Percentiles rank a stretch among this genome's conserved stretches.
These are phyloP conservation scores for Dothistroma pini DNA, from an alignment of 2,329 filamentous ascomycete species.

Conservation along the genomic window DNA sequence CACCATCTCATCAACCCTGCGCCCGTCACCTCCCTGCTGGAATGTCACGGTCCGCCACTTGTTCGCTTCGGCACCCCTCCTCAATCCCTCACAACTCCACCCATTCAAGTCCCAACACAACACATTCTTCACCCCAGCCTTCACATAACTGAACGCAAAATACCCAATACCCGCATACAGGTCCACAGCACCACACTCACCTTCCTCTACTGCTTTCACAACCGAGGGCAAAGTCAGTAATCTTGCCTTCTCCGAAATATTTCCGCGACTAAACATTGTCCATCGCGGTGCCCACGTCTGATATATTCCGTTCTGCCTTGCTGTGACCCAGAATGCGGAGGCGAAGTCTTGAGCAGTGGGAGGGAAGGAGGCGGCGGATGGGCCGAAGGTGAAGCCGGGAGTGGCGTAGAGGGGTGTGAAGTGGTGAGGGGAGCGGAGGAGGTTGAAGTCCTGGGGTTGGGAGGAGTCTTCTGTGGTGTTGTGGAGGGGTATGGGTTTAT, in stretches of 20 bases:
- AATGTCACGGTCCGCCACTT: conserved; percentile 33
- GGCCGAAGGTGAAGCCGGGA: conserved; percentile 57
- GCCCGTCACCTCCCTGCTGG: not conserved
- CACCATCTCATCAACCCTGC: conserved; percentile 12
- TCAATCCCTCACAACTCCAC: conserved; percentile 47
- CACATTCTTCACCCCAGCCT: conserved; percentile 63
- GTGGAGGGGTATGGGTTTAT: conserved; percentile 51
- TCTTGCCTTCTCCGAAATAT: conserved; percentile 82
- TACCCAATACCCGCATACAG: conserved; percentile 93
- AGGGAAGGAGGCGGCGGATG: conserved; percentile 29
- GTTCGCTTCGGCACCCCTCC: conserved; percentile 41
- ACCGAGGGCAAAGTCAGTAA: conserved; percentile 52
- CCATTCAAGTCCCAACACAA: conserved; percentile 84
- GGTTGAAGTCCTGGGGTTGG: conserved; percentile 54
- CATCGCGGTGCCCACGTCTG: conserved; percentile 86
- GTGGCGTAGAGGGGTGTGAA: conserved; percentile 68
- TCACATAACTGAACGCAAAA: conserved; percentile 80
- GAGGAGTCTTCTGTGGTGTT: conserved; percentile 2
- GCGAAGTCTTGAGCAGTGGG: conserved; percentile 54
- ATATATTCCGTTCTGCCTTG: conserved; percentile 68
- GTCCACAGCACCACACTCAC: conserved; percentile 55
- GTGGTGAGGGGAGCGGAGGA: conserved; percentile 68
- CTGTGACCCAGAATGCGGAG: conserved; percentile 71
- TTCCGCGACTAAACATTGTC: conserved; percentile 93
- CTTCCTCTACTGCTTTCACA: conserved; percentile 31